Conservation (phyloP, 345 rosid species). For the Crucihimalaya himalaica region DNA sequence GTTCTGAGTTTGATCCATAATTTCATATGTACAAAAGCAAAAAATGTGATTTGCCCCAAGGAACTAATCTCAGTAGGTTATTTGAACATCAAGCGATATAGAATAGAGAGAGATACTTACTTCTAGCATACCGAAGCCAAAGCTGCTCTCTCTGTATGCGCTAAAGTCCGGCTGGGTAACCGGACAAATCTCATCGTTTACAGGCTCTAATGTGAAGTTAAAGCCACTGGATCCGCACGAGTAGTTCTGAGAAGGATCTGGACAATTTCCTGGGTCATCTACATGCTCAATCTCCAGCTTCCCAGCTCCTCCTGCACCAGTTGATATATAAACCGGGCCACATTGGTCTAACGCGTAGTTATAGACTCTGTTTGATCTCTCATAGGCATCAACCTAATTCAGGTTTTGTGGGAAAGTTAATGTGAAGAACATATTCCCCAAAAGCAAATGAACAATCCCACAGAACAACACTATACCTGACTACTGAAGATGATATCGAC, state of each 20-base stretch:
- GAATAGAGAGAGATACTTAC: slow-evolving; percentile 43
- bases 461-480: slow-evolving; percentile 52
- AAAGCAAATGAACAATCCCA: neutral
- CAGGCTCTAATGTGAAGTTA: slow-evolving; percentile 70
- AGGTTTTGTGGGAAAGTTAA: neutral
- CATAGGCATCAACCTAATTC: slow-evolving; percentile 88
- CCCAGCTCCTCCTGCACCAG: slow-evolving; percentile 86
- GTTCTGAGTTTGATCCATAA: neutral
- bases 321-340: slow-evolving; percentile 71
- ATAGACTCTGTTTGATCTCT: slow-evolving; percentile 88
- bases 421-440: neutral
- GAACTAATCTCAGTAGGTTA: neutral
- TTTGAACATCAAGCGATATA: slow-evolving; percentile 15
- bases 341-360: slow-evolving; percentile 81
- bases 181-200: slow-evolving; percentile 66
- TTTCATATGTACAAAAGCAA: neutral
- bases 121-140: slow-evolving; percentile 87
- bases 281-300: slow-evolving; percentile 64
- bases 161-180: slow-evolving; percentile 81
- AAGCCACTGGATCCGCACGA: slow-evolving; percentile 52
- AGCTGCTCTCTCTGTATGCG: slow-evolving; percentile 90
- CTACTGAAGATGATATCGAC: slow-evolving; percentile 85
- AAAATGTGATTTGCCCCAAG: neutral
- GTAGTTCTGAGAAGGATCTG: slow-evolving; percentile 45
- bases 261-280: slow-evolving; percentile 89